Base-by-base conservation (phyloP, 257 asterid species). In the Dorcoceras hygrometricum region DNA sequence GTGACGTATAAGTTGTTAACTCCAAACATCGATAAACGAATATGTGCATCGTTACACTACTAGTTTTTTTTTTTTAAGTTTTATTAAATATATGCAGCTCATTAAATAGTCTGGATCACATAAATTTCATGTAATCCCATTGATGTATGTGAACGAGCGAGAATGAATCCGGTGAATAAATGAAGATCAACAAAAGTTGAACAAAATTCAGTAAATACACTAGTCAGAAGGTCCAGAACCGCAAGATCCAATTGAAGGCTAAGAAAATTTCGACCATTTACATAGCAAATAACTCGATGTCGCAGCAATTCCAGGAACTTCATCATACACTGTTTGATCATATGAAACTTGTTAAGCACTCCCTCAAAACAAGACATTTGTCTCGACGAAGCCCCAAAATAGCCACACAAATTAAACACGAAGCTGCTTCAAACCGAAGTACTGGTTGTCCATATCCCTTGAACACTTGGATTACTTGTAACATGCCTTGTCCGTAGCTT, bases 391-490 rank as follows among this genome's bases (percentile, higher is more conserved):
- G n/a, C 46, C 12, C 46, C 6, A 34, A 34, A 34, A 34, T 9
- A 34, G 46, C 46, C 46, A 10, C 46, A 34, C 14, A 4, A 2
- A 10, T 9, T 0, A 39, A 39, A 4, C 54, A 46, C 22, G 3
- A 46, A 5, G 54, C 54, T 46, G 54, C 54, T 43, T 46, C 54
- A 46, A 1, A 46, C 1, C 54, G 5, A 8, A 3, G 54, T 46
- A 22, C 20, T 46, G 54, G 95, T 89, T 1, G 83, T 81, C 98
- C 97, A 89, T 8, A 97, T 89, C 63, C 98, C 95, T 80, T 89
- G 98, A 67, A 83, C 96, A 6, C 95, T 92, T 1, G 96, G 96
- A 63, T 87, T 77, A 61, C 86, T 83, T 0, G 93, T 81, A 7
- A 84, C 84, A 31, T 89, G 97, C 56, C 97, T 82, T 0, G 96